Evolutionary conservation across 768 basidiomycete species (phyloP).

Genomic region (Tylopilus balloui): DNA sequence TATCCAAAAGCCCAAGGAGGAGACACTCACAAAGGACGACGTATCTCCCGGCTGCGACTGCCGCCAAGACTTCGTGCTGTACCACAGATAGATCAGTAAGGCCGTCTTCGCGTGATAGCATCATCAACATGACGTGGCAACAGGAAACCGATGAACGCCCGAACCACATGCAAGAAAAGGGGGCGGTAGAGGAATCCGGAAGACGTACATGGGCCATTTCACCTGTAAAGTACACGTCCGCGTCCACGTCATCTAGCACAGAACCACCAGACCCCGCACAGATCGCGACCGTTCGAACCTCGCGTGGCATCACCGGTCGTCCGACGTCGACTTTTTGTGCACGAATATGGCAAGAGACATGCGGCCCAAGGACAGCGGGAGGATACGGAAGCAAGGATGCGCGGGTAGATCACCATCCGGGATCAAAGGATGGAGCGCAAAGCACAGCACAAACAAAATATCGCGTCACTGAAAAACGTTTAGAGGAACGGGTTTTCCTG

Average conservation of each 20-base stretch:
- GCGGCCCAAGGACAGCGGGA: conserved; percentile 3
- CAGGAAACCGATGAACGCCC: background rate
- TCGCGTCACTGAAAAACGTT: conserved; percentile 11
- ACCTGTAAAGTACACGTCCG: conserved; percentile 89
- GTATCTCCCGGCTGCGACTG: conserved; percentile 68
- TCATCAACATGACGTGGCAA: conserved; percentile 13
- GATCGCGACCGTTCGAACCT: conserved; percentile 67
- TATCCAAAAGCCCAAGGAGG: background rate
- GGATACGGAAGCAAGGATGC: conserved; percentile 18
- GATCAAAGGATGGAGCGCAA: conserved; percentile 7
- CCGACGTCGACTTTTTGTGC: conserved; percentile 60
- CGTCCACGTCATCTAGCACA: conserved; percentile 63
- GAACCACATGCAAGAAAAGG: conserved; percentile 2
- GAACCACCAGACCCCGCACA: conserved; percentile 90
- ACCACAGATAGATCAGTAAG: conserved; percentile 4
- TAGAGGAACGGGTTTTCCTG: conserved; percentile 11
- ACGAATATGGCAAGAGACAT: conserved; percentile 9
- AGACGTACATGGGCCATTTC: conserved; percentile 82
- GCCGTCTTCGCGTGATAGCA: background rate
- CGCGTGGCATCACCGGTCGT: conserved; percentile 35
- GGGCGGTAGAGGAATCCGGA: conserved; percentile 9
- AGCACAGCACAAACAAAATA: background rate
- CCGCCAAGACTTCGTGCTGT: conserved; percentile 85
- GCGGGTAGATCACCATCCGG: conserved; percentile 14
- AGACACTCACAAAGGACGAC: conserved; percentile 74